Conservation (phyloP, 2,329 filamentous ascomycete genomes). For the Colletotrichum phormii region DNA sequence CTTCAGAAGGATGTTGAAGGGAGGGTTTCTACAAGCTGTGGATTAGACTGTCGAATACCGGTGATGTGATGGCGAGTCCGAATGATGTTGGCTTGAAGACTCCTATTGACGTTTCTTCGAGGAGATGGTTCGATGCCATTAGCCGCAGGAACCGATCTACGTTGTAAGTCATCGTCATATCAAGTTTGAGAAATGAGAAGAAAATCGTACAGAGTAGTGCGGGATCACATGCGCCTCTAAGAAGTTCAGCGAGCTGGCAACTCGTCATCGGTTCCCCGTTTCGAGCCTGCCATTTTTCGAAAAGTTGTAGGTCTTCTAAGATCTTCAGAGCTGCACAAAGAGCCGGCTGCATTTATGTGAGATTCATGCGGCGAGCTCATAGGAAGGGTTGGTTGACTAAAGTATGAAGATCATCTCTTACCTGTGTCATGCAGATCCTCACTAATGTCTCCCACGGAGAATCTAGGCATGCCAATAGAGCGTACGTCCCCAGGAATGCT, state of each 20-base stretch:
- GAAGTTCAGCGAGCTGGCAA: neutral
- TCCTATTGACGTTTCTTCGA: neutral
- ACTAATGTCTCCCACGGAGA: conserved; percentile 22
- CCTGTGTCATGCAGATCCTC: conserved; percentile 17
- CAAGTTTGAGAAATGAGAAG: no score
- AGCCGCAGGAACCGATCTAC: conserved; percentile 11
- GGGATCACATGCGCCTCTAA: neutral
- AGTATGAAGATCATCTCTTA: neutral
- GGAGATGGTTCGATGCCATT: conserved; percentile 3
- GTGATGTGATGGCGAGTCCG: neutral
- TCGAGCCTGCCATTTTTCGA: conserved; percentile 4
- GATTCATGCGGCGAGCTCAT: neutral
- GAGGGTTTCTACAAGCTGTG: neutral
- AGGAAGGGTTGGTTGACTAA: fast-evolving
- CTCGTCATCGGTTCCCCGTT: neutral
- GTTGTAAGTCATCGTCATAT: neutral
- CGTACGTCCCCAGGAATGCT: neutral
- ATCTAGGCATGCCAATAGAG: conserved; percentile 7
- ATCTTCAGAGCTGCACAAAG: conserved; percentile 7
- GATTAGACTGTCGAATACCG: neutral
- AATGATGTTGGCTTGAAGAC: conserved; percentile 6
- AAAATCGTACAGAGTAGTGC: neutral
- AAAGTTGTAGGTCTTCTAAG: neutral
- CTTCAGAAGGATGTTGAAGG: no score
- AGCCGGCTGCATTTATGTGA: neutral